Base-by-base conservation (phyloP, 192 early-diverging fungal species). In the Rhizophagus clarus region DNA sequence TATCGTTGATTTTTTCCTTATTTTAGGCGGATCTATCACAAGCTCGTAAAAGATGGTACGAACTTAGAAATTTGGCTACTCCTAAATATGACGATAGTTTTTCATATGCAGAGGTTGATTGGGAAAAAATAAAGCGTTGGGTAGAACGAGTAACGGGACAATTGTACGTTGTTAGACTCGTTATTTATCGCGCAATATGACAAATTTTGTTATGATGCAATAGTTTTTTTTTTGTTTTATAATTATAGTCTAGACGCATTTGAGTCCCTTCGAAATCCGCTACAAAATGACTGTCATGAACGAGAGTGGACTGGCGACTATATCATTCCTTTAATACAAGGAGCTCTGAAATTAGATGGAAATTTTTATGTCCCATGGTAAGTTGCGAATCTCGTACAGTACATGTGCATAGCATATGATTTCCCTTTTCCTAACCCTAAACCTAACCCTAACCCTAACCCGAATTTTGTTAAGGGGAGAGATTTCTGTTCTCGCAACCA, bases 221-320 rank as follows among this genome's bases (percentile, higher is more conserved):
- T 61, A 1, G 9, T 0, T 61, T 74, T 61, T 28, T 51, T 49
- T 75, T 31, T 75, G 1, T 37, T 37, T 74, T 74, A 51, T 20
- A 4, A 74, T 79, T 72, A 79, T 74, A 79, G 69, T 37, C 45
- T 79, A 17, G 70, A 79, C 51, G 47, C 79, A 26, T 80, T 80
- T 42, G 79, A 80, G 28, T 71, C 68, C 61, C 22, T n/a, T 14
- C 14, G 22, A 45, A 80, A 63, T 45, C 79, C 79, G 4, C 22
- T 74, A 12, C 56, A 73, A 73, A 73, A 56, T 40, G 20, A 80
- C 29, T 74, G 79, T 60, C 40, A 61, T 40, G 72, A 80, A 42
- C 56, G 37, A 7, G 49, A 80, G 12, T 80, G 79, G 79, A 61
- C 17, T 2, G 79, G 79, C 0, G 51, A 75, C 9, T 80, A 80